Evolutionary conservation across 768 basidiomycete genomes (phyloP), one percentile per base, ranked within the genome.

Genomic region (Serendipita sp.): DNA sequence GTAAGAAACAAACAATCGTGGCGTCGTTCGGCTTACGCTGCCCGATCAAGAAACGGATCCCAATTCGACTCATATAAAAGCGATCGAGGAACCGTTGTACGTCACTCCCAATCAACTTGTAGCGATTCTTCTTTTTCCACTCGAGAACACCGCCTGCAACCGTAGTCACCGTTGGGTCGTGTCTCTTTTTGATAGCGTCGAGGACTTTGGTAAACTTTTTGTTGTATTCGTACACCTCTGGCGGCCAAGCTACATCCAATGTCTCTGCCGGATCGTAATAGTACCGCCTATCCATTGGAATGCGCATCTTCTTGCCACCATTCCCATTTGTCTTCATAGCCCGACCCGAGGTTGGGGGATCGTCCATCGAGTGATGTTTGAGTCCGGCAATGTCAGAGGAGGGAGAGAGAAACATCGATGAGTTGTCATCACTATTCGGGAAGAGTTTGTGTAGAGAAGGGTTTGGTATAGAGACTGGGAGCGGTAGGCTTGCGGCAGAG

Each of bases 91-190:
- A 98, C 30, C 86, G 84, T 73, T 97, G 95, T 63, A 99, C 88
- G 69, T 93, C 91, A 44, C 86, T 77, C 15, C 88, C 89, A 58
- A 92, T 91, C 58, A 83, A 79, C 38, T 78, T 80, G 13, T 82
- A 80, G 53, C 86, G 84, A 71, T 83, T 83, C 65, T 77, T 79
- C 38, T 84, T 80, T 72, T 98, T 97, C 93, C 93, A 97, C 73
- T 99, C 95, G 66, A 97, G 78, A 3, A 99, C 89, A 0, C 76
- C 73, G 32, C 58, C 65, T 0, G 91, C 92, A 65, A 98, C 89
- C 5, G 94, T 96, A 3, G 95, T 94, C 5, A 98, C 96, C 0
- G 96, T 98, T 0, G 95, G 95, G 71, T 98, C 95, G 74, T 99
- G 96, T 10, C 96, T 80, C 65, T 80, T 83, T 77, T 99, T 99